Evolutionary conservation across 371 early-diverging fungal genomes (phyloP).

Genomic region (Saksenaea oblongispora): DNA sequence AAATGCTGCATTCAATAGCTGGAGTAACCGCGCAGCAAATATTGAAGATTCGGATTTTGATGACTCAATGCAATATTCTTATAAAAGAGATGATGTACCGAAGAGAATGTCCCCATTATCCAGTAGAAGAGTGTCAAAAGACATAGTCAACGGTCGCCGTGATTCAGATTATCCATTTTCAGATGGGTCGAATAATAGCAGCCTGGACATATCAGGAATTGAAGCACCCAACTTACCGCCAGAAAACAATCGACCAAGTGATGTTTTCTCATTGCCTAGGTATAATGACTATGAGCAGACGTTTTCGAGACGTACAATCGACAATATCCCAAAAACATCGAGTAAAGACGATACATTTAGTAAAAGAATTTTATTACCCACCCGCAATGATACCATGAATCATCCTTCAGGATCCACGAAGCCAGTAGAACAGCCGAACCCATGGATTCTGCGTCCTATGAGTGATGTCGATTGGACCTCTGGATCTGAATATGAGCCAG

Average conservation of each 20-base stretch:
- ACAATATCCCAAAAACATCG: too few relatives aligned
- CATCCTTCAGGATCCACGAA: not conserved
- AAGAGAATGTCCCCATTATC: not conserved
- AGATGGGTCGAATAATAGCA: not conserved
- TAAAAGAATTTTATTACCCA: not conserved
- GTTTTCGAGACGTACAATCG: too few relatives aligned
- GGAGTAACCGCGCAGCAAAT: not conserved
- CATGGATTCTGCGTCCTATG: not conserved
- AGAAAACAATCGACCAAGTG: too few relatives aligned
- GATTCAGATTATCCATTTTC: not conserved
- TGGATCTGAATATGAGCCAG: not conserved
- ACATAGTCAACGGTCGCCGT: not conserved
- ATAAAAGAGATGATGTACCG: not conserved
- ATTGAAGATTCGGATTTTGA: not conserved
- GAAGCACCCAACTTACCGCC: too few relatives aligned
- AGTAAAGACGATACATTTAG: not conserved
- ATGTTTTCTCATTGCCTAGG: too few relatives aligned
- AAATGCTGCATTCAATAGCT: not conserved
- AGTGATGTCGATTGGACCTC: not conserved
- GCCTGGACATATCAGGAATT: too few relatives aligned
- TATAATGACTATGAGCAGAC: too few relatives aligned
- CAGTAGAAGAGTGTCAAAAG: not conserved
- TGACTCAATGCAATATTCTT: not conserved
- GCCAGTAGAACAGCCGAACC: not conserved
- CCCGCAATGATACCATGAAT: not conserved